Conservation (phyloP, 2,329 filamentous ascomycete genomes). For the Pestalotiopsis sp. region DNA sequence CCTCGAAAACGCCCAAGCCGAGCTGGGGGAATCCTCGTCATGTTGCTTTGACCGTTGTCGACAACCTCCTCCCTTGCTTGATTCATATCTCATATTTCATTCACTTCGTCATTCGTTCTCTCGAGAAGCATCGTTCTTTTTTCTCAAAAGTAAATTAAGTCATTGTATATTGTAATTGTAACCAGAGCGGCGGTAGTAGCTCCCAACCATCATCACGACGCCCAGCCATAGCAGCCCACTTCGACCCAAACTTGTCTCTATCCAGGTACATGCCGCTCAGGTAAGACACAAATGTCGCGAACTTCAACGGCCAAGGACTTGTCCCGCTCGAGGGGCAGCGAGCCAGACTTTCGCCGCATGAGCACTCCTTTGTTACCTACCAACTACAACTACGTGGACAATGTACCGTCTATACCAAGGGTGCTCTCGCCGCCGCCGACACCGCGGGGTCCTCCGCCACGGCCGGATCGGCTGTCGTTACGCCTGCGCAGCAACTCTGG, state of each 20-base stretch:
- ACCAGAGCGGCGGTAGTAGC: background rate
- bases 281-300: constrained; percentile 11
- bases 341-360: constrained; percentile 12
- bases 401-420: constrained; percentile 14
- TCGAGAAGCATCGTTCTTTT: background rate
- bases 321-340: background rate
- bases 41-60: background rate
- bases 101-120: background rate
- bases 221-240: background rate
- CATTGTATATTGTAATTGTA: background rate
- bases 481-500: constrained; percentile 49
- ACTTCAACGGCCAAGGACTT: background rate
- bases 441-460: constrained; percentile 19
- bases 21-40: background rate
- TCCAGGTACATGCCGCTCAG: background rate
- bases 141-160: background rate
- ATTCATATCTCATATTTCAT: background rate
- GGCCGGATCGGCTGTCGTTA: constrained; percentile 25
- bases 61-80: background rate
- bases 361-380: constrained; percentile 16
- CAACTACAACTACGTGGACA: constrained; percentile 9
- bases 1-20: background rate
- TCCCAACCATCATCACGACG: background rate
- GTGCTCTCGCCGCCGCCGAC: constrained; percentile 27
- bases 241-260: background rate